Evolutionary conservation across 306 rosid genomes (phyloP).

Genomic region (Comarum palustre): DNA sequence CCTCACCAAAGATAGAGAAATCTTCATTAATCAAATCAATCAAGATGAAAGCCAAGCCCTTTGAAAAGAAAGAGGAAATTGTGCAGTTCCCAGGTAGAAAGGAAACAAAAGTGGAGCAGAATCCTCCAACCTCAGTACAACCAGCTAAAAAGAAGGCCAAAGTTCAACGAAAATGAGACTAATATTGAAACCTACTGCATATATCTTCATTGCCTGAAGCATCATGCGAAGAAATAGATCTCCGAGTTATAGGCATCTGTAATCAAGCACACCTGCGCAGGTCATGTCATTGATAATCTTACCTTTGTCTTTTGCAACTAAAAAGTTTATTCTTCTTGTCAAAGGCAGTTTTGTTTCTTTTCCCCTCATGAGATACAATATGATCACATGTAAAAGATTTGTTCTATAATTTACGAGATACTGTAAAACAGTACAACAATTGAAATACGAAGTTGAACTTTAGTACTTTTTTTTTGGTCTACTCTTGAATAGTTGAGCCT

Average conservation of each 20-base stretch:
- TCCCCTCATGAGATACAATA: not conserved
- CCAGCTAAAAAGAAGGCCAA: constrained; percentile 31
- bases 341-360: not conserved
- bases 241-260: not conserved
- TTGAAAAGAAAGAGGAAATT: constrained; percentile 34
- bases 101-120: constrained; percentile 25
- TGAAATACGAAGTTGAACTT: too few relatives aligned
- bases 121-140: constrained; percentile 22
- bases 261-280: not conserved
- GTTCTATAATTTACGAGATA: not conserved
- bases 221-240: not conserved
- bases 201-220: not conserved
- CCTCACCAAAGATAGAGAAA: constrained; percentile 39
- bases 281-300: not conserved
- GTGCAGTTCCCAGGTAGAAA: constrained; percentile 18
- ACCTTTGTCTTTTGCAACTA: not conserved
- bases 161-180: constrained; percentile 9
- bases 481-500: too few relatives aligned
- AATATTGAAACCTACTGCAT: not conserved
- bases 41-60: constrained; percentile 63
- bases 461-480: too few relatives aligned
- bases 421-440: not conserved
- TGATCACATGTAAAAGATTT: not conserved
- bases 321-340: not conserved
- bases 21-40: constrained; percentile 57